phyloP scores from a whole-genome alignment of 305 asterid genomes.

The Caryopteris hybrid region DNA sequence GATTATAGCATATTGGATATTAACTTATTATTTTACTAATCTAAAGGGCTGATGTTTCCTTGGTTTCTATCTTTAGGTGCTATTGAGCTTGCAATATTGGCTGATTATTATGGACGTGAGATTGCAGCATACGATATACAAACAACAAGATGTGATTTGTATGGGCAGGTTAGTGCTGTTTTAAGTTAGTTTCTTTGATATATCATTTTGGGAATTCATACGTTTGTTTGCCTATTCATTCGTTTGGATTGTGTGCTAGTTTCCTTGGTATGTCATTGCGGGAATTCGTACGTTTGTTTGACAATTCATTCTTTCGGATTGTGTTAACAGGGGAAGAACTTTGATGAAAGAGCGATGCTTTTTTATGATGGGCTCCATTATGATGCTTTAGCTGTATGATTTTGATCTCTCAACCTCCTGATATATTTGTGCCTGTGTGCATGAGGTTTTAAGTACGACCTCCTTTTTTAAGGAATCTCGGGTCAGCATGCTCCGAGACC shows the following conservation, averaged over 20 bases:
- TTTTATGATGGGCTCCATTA: conserved; percentile 96
- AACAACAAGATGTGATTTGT: conserved; percentile 87
- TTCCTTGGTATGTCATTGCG: background rate
- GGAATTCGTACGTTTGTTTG: conserved; percentile 7
- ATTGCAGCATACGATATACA: conserved; percentile 96
- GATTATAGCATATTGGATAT: background rate
- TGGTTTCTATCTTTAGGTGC: conserved; percentile 56
- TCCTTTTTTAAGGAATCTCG: background rate
- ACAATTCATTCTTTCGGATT: conserved; percentile 10
- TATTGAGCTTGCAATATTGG: conserved; percentile 85
- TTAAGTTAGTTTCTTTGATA: conserved; percentile 6
- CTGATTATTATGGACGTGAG: conserved; percentile 75
- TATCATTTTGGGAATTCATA: background rate
- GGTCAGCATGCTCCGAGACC: background rate
- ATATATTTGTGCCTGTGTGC: background rate
- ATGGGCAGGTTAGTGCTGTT: conserved; percentile 71
- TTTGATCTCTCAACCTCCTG: conserved; percentile 23
- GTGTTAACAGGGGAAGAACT: conserved; percentile 55
- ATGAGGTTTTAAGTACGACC: background rate
- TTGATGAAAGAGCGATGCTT: conserved; percentile 85
- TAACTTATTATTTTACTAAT: background rate
- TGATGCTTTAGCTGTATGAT: conserved; percentile 87
- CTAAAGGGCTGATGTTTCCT: conserved; percentile 4
- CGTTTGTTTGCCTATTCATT: conserved; percentile 5
- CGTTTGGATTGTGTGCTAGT: conserved; percentile 10